phyloP scores from a whole-genome alignment of 352 stramenopile species.

The Stramenopiles sp. region DNA sequence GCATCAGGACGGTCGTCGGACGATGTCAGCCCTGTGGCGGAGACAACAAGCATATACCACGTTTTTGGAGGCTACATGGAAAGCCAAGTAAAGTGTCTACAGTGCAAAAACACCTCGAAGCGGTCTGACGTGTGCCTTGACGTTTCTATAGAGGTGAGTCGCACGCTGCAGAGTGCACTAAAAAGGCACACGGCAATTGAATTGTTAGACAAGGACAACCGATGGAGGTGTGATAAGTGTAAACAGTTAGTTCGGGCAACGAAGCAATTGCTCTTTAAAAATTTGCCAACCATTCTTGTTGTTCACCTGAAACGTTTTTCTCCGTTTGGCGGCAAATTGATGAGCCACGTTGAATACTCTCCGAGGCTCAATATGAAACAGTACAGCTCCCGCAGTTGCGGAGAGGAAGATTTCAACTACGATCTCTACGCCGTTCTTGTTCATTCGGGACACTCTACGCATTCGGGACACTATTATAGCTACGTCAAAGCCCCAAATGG shows the following conservation, averaged over 20 bases:
- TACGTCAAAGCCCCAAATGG: conserved; percentile 59
- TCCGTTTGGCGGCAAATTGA: conserved; percentile 58
- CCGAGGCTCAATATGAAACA: conserved; percentile 38
- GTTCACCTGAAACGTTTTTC: conserved; percentile 72
- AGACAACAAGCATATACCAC: conserved; percentile 52
- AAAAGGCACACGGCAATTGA: conserved; percentile 54
- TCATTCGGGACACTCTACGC: conserved; percentile 55
- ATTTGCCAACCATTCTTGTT: conserved; percentile 54
- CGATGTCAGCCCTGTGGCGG: conserved; percentile 29
- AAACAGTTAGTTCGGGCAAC: conserved; percentile 44
- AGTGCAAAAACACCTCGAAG: conserved; percentile 44
- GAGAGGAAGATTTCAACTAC: conserved; percentile 30
- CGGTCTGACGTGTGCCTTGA: conserved; percentile 59
- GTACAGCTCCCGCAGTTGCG: background rate
- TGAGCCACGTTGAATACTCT: conserved; percentile 52
- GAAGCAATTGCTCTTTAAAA: conserved; percentile 52
- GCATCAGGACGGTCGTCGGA: conserved; percentile 46
- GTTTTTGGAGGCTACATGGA: conserved; percentile 58
- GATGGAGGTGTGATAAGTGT: conserved; percentile 57
- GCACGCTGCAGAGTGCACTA: conserved; percentile 43
- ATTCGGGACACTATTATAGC: conserved; percentile 67
- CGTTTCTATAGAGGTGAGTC: conserved; percentile 62
- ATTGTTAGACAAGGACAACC: conserved; percentile 50
- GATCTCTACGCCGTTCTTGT: conserved; percentile 55
- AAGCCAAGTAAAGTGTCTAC: conserved; percentile 53